Evolutionary conservation across 2,329 filamentous ascomycete genomes (phyloP), one percentile per base, ranked within the genome.

Genomic region (Penicillium verrucosum): DNA sequence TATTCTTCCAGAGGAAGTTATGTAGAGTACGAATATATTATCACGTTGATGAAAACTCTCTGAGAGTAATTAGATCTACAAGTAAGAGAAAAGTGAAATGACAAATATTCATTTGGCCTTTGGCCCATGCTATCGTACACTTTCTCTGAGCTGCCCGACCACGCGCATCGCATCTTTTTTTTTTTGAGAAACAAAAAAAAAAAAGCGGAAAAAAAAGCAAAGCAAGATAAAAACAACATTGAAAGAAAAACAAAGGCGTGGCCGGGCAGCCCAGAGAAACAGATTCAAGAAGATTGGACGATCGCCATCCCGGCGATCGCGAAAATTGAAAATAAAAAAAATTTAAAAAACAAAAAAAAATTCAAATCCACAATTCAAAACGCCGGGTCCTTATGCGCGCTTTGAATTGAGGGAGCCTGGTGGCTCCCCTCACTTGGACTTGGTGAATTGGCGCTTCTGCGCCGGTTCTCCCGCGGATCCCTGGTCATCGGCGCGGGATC

Each of bases 101-200:
- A 21, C 30, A 55, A 60, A 9, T 56, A 58, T 55, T 48, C 56
- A 58, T 57, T 60, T 56, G 41, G 46, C 52, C 53, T 40, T 51
- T 30, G 54, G 54, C 42, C 63, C 38, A 65, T 64, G 61, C 60
- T 64, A 64, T 64, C 48, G 53, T 65, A 65, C 63, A 65, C 32
- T 34, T 54, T 46, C 49, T 45, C 57, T 55, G 54, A 57, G 51
- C 60, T 48, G 29, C 51, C 54, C 63, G 55, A 54, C 58, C 56
- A 51, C 45, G 58, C 57, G 48, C 51, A 21, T 7, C 25, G 25
- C 25, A 2, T 27, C 25, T 27, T 46, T 52, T 54, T 58, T 52
- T 60, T 58, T 52, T 50, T 47, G 41, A 32, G 11, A 37, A 45
- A 54, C 34, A 21, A 21, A 21, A 21, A 21, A 21, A 56, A 48